Conservation (phyloP, 108 stramenopile genomes). For the Schizochytrium sp. region DNA sequence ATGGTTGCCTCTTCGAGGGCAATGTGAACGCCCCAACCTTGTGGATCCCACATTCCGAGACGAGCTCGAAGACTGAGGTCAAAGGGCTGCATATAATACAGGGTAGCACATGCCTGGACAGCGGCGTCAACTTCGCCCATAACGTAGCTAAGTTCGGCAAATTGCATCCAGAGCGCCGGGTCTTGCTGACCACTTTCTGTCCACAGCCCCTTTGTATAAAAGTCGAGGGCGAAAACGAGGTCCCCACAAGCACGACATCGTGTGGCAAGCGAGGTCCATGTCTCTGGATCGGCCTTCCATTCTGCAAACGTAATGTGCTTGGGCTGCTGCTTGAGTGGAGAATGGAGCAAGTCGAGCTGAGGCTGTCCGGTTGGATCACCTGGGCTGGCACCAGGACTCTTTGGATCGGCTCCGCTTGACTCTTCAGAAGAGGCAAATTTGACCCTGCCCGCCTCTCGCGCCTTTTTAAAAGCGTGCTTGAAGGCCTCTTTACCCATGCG, state of each 20-base stretch:
- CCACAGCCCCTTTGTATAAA: neutral
- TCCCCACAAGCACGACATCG: neutral
- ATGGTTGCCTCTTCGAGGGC: neutral
- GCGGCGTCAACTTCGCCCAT: neutral
- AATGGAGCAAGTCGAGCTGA: neutral
- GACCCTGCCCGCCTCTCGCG: neutral
- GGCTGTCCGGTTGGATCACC: neutral
- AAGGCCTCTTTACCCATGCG: neutral
- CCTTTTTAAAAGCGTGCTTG: neutral
- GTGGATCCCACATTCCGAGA: neutral
- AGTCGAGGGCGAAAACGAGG: neutral
- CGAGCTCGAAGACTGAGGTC: neutral
- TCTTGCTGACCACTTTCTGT: neutral
- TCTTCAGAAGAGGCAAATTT: neutral
- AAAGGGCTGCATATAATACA: neutral
- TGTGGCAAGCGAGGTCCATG: neutral
- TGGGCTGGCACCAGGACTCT: no score
- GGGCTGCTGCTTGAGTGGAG: neutral
- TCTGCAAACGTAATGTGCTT: neutral
- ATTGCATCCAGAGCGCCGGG: neutral
- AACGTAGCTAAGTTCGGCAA: neutral
- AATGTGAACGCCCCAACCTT: neutral
- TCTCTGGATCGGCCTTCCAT: neutral
- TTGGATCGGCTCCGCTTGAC: no score
- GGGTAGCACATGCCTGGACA: neutral